Conservation (phyloP, 495 filamentous ascomycete species). For the Xylaria intraflava region DNA sequence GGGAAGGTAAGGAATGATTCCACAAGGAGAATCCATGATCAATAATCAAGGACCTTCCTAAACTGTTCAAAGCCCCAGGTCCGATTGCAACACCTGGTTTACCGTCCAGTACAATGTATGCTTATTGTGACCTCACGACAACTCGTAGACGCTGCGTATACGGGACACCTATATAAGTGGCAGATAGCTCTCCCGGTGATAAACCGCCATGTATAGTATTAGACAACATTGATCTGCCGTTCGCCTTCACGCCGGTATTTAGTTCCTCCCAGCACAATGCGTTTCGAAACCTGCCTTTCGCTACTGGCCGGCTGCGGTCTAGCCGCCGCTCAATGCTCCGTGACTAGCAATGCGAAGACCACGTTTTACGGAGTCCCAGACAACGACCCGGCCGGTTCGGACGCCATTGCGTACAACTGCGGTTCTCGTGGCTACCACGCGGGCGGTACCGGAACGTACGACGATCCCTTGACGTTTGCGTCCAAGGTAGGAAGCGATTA, state of each 20-base stretch:
- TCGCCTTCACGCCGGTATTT: background rate
- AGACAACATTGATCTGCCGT: background rate
- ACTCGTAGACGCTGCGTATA: too few relatives aligned
- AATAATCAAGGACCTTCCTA: constrained; percentile 2
- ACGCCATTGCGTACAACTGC: constrained; percentile 33
- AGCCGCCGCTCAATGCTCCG: constrained; percentile 21
- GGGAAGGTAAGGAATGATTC: too few relatives aligned
- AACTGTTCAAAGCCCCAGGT: background rate
- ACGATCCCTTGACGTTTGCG: constrained; percentile 43
- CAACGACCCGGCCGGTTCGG: constrained; percentile 35
- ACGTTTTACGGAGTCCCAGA: constrained; percentile 38
- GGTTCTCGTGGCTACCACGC: constrained; percentile 28
- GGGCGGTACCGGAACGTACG: constrained; percentile 37
- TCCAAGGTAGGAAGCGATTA: constrained; percentile 33
- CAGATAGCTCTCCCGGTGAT: too few relatives aligned
- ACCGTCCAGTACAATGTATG: too few relatives aligned
- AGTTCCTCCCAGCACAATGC: background rate
- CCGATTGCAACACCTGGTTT: constrained; percentile 5
- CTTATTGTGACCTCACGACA: too few relatives aligned
- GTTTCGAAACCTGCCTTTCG: background rate
- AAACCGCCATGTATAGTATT: too few relatives aligned
- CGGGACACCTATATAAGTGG: too few relatives aligned
- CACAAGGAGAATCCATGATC: too few relatives aligned
- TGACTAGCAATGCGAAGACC: constrained; percentile 21
- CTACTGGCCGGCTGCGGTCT: constrained; percentile 2